A percentile compares a stretch with the other conserved stretches of the same genome.
These are phyloP conservation scores for Coniochaeta sp. DNA, from an alignment of 2,329 filamentous ascomycete genomes.

Conservation along the genomic window DNA sequence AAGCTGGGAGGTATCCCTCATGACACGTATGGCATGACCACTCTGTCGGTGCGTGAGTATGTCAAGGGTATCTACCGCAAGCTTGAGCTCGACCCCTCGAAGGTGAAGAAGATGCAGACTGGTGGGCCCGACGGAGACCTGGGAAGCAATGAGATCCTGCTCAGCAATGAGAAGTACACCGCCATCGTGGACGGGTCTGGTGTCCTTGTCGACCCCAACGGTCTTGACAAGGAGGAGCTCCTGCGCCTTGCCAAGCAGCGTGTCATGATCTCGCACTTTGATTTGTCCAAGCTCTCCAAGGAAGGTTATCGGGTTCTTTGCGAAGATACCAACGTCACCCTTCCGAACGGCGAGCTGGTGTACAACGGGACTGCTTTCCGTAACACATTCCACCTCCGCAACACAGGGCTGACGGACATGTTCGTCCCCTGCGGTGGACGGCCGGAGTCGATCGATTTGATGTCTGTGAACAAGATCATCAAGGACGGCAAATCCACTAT, in stretches of 20 bases:
- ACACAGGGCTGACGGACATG: conserved; percentile 67
- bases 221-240: conserved; percentile 78
- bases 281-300: conserved; percentile 74
- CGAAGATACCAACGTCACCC: conserved; percentile 81
- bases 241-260: conserved; percentile 76
- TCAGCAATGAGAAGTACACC: conserved; percentile 92
- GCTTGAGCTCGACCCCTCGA: conserved; percentile 77
- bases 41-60: conserved; percentile 90
- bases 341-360: conserved; percentile 80
- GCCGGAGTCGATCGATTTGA: conserved; percentile 91
- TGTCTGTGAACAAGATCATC: conserved; percentile 80
- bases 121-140: conserved; percentile 95
- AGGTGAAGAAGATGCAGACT: conserved; percentile 90
- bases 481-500: conserved; percentile 79
- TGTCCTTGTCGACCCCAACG: conserved; percentile 88
- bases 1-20: conserved; percentile 95
- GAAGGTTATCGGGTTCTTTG: conserved; percentile 88
- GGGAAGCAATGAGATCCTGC: conserved; percentile 94
- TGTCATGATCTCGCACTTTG: conserved; percentile 84
- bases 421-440: conserved; percentile 97
- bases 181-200: conserved; percentile 94
- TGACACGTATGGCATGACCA: conserved; percentile 96
- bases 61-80: conserved; percentile 97
- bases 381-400: conserved; percentile 91
- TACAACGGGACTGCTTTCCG: conserved; percentile 93